Percentiles rank a stretch among this genome's conserved stretches.
Conservation (phyloP, 805 yeast genomes). For the Schwanniomyces pseudopolymorphus region DNA sequence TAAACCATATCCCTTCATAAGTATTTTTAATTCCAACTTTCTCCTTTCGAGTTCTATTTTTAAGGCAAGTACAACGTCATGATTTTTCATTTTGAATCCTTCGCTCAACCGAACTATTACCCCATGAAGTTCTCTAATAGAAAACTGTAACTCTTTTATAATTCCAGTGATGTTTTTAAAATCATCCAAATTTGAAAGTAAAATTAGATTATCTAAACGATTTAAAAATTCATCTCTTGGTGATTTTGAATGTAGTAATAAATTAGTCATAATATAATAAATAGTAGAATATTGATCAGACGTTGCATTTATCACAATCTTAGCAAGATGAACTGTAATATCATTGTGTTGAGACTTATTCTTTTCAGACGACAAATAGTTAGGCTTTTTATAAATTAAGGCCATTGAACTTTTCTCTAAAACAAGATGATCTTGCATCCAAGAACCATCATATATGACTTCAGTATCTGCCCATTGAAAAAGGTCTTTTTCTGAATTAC, state of each 20-base stretch:
- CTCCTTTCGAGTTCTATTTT: slow-evolving; percentile 34
- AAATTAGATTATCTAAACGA: slow-evolving; percentile 35
- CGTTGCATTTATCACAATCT: slow-evolving; percentile 38
- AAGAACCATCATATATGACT: slow-evolving; percentile 51
- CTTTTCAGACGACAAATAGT: slow-evolving; percentile 44
- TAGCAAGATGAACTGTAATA: slow-evolving; percentile 32
- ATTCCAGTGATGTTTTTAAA: slow-evolving; percentile 32
- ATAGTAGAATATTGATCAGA: slow-evolving; percentile 39
- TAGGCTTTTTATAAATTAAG: slow-evolving; percentile 49
- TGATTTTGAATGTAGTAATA: slow-evolving; percentile 28
- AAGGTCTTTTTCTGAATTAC: slow-evolving; percentile 54
- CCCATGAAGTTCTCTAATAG: slow-evolving; percentile 27
- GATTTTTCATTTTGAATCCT: slow-evolving; percentile 18
- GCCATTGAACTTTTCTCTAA: slow-evolving; percentile 41
- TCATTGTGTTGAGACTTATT: slow-evolving; percentile 23
- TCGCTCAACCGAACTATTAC: slow-evolving; percentile 42
- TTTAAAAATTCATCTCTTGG: slow-evolving; percentile 34
- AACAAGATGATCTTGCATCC: slow-evolving; percentile 28
- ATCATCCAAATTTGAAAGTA: slow-evolving; percentile 36
- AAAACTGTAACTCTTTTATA: slow-evolving; percentile 28
- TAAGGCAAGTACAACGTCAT: slow-evolving; percentile 17
- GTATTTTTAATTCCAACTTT: slow-evolving; percentile 31
- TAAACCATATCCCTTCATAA: slow-evolving; percentile 31
- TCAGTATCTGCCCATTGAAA: slow-evolving; percentile 78
- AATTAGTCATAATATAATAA: slow-evolving; percentile 33